These are phyloP conservation scores for Xylaria nigripes DNA, from an alignment of 495 filamentous ascomycete genomes.

Conservation along the genomic window DNA sequence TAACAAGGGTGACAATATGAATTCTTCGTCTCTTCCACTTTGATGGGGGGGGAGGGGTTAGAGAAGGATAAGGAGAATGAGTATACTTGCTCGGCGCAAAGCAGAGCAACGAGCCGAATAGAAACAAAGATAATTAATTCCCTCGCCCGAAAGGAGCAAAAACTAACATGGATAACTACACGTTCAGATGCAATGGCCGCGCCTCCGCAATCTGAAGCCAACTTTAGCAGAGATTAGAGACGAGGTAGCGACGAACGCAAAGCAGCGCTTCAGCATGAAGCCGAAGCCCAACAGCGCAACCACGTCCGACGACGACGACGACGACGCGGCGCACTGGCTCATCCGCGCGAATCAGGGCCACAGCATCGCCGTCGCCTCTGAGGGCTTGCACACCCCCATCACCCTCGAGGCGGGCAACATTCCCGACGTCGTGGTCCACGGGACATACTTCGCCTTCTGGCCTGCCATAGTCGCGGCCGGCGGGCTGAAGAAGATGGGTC, in stretches of 20 bases:
- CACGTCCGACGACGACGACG: slow-evolving; percentile 15
- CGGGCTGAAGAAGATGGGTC: slow-evolving; percentile 67
- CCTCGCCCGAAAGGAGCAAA: not conserved
- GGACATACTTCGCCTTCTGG: slow-evolving; percentile 76
- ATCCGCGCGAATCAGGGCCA: slow-evolving; percentile 97
- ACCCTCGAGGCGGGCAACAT: slow-evolving; percentile 36
- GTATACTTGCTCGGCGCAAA: no score
- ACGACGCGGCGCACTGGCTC: slow-evolving; percentile 58
- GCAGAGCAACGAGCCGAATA: no score
- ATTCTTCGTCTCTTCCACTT: no score
- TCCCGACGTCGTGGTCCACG: slow-evolving; percentile 68
- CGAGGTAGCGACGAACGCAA: slow-evolving; percentile 71
- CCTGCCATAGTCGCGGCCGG: slow-evolving; percentile 60
- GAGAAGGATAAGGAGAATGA: no score
- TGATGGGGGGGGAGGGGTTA: no score
- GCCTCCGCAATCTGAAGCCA: slow-evolving; percentile 57
- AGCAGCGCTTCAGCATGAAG: slow-evolving; percentile 75
- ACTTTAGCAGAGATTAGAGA: slow-evolving; percentile 64
- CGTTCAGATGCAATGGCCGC: slow-evolving; percentile 57
- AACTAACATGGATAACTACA: not conserved
- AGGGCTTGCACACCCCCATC: slow-evolving; percentile 59
- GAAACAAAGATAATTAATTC: no score
- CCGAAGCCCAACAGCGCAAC: slow-evolving; percentile 25
- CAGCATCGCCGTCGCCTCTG: slow-evolving; percentile 59
- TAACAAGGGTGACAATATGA: no score